Base-by-base conservation (phyloP, 2,329 filamentous ascomycete species). In the Diaporthe citriasiana region DNA sequence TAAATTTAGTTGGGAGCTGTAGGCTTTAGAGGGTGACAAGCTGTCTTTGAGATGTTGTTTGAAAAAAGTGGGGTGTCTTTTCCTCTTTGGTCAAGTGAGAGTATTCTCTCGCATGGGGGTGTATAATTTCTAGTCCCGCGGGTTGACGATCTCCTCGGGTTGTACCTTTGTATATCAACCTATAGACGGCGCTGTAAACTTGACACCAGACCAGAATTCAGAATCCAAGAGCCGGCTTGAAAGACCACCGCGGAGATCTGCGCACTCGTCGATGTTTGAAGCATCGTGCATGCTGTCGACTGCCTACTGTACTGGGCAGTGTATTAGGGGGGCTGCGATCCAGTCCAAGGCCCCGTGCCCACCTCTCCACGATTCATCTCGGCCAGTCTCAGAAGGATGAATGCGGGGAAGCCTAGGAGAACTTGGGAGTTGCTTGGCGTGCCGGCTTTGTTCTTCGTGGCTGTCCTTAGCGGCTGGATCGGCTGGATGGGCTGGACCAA, bases 341-440 rank as follows among this genome's bases (percentile, higher is more conserved):
- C 63, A 66, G 45, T 66, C 33, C 45, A 70, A 60, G 7, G 71
- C 53, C 71, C 51, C 60, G 59, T 72, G 71, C 47, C 53, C 71
- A 59, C 53, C 55, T 60, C 63, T 25, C 42, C 71, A 72, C 59
- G 50, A 68, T 73, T 55, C 42, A 19, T 53, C 22, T 33, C 60
- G 60, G 60, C 60, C 60, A 66, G 25, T 66, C 27, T 51, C 63
- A 66, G 72, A 63, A 71, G 73, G 63, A 68, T 56, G 35, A 60
- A 56, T 71, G 73, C 71, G 73, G 73, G 73, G 73, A 73, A 73
- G 70, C 55, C 47, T 63, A 66, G 45, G 63, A 66, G 33, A 22
- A 27, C 63, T 66, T 66, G 63, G 63, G 53, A 51, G 55, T 19
- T 38, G 63, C 63, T 73, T 57, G 66, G 66, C 50, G 35, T 17